Percentiles rank a stretch among this genome's conserved stretches.
phyloP scores from a whole-genome alignment of 164 flowering plant species.

The Pachysandra terminalis region DNA sequence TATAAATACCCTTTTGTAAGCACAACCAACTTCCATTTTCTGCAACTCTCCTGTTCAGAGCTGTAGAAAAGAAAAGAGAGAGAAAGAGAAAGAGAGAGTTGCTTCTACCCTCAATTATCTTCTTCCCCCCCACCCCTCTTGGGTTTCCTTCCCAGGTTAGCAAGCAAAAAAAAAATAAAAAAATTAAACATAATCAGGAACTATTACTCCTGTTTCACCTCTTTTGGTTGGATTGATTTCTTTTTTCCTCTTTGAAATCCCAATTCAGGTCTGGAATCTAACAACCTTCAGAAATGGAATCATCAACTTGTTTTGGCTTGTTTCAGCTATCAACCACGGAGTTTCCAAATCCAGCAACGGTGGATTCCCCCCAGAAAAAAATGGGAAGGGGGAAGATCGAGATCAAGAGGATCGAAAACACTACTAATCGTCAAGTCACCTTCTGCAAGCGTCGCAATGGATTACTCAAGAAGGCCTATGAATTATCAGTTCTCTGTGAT shows the following conservation, averaged over 20 bases:
- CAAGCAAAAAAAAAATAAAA: conserved; percentile 15
- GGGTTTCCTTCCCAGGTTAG: conserved; percentile 26
- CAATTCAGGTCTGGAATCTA: neutral
- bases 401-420: conserved; percentile 85
- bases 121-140: conserved; percentile 1
- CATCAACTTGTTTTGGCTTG: conserved; percentile 11
- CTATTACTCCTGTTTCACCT: conserved; percentile 22
- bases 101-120: conserved; percentile 8
- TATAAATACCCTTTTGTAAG: conserved; percentile 25
- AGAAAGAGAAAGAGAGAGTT: conserved; percentile 6
- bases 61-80: conserved; percentile 9
- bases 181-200: conserved; percentile 10
- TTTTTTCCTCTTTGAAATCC: conserved; percentile 1
- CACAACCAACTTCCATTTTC: conserved; percentile 26
- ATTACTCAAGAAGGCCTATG: conserved; percentile 74
- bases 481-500: conserved; percentile 76
- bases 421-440: conserved; percentile 77
- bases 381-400: conserved; percentile 76
- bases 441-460: conserved; percentile 80
- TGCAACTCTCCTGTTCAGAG: conserved; percentile 27
- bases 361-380: conserved; percentile 35
- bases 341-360: conserved; percentile 30
- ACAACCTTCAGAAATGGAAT: neutral
- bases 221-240: conserved; percentile 23
- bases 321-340: conserved; percentile 34